phyloP scores from a whole-genome alignment of 2,329 filamentous ascomycete species.

The Zarea fungicola region DNA sequence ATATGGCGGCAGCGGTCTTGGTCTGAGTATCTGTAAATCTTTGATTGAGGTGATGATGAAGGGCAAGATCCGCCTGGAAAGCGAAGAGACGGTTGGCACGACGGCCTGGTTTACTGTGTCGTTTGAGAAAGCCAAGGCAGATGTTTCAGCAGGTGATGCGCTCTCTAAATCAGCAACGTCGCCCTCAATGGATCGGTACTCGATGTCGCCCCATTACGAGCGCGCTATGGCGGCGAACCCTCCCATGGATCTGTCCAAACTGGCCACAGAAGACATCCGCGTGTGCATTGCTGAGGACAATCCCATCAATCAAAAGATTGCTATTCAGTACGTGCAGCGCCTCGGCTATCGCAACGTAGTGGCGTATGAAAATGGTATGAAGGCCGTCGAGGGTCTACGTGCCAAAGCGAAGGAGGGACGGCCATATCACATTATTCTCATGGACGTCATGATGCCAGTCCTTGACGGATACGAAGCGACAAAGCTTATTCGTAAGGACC shows the following conservation, averaged over 20 bases:
- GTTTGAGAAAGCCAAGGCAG: constrained; percentile 72
- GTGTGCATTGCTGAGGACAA: constrained; percentile 96
- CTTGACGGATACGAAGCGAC: constrained; percentile 92
- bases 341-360: constrained; percentile 77
- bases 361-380: constrained; percentile 83
- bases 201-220: constrained; percentile 29
- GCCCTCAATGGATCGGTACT: constrained; percentile 31
- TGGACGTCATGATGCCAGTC: constrained; percentile 96
- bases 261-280: constrained; percentile 72
- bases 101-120: constrained; percentile 74
- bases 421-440: constrained; percentile 86
- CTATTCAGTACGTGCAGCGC: constrained; percentile 81
- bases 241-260: constrained; percentile 62
- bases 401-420: constrained; percentile 62
- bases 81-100: constrained; percentile 65
- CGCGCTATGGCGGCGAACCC: constrained; percentile 36
- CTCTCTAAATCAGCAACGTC: constrained; percentile 33
- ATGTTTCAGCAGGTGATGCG: constrained; percentile 53
- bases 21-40: constrained; percentile 90
- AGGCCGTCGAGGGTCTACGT: constrained; percentile 81
- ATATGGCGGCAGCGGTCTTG: constrained; percentile 87
- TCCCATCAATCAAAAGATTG: constrained; percentile 89
- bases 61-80: constrained; percentile 77
- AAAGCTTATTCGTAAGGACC: constrained; percentile 71
- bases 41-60: constrained; percentile 90